phyloP scores from a whole-genome alignment of 768 basidiomycete genomes.

The Tricholoma terreum region DNA sequence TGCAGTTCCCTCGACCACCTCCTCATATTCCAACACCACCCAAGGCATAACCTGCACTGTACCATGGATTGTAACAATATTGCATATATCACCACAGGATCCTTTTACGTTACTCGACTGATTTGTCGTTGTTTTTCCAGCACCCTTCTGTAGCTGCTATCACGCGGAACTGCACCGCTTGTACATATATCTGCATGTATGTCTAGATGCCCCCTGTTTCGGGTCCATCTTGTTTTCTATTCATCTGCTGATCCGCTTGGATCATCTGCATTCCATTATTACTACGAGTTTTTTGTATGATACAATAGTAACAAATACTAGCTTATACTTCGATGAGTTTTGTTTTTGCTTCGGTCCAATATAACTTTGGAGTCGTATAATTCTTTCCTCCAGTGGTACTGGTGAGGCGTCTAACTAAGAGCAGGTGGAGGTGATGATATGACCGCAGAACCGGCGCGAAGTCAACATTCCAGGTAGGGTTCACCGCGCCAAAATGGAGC shows the following conservation, averaged over 20 bases:
- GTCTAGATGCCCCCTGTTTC: not conserved
- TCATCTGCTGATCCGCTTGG: not conserved
- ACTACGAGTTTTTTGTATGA: not conserved
- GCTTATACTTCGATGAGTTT: too few species aligned
- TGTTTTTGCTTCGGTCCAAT: too few species aligned
- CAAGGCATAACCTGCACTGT: constrained; percentile 1
- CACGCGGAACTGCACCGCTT: not conserved
- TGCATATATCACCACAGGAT: not conserved
- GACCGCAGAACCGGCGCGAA: too few species aligned
- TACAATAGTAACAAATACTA: too few species aligned
- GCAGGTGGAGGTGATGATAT: too few species aligned
- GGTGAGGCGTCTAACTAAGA: too few species aligned
- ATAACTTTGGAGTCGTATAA: too few species aligned
- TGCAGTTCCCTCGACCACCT: constrained; percentile 20
- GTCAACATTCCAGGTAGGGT: too few species aligned
- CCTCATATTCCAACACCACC: constrained; percentile 13
- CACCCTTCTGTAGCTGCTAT: too few species aligned
- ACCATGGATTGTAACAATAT: constrained; percentile 3
- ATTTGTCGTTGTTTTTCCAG: not conserved
- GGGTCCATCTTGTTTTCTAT: not conserved
- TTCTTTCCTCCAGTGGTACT: too few species aligned
- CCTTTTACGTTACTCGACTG: not conserved
- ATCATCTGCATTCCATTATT: not conserved
- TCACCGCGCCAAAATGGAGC: too few species aligned
- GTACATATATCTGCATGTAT: too few species aligned